These are phyloP conservation scores for Cunninghamia lanceolata DNA, from an alignment of 75 land plant genomes.

Conservation along the genomic window DNA sequence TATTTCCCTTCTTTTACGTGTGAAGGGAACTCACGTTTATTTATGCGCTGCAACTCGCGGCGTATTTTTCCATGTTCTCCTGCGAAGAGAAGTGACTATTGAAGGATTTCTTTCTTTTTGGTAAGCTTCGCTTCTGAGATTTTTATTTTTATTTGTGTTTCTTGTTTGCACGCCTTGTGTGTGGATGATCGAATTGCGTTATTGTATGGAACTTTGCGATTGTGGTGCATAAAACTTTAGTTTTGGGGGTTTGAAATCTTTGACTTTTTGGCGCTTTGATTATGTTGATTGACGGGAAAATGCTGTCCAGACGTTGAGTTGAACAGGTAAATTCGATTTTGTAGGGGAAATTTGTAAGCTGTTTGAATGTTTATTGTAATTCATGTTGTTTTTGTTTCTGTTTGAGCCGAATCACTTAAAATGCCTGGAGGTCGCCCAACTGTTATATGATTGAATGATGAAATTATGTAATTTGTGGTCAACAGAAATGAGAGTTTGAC, in stretches of 20 bases:
- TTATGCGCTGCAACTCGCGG: not conserved
- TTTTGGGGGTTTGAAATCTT: not conserved
- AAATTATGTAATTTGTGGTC: not conserved
- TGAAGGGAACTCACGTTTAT: not conserved
- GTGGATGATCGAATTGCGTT: not conserved
- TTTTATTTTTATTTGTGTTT: not conserved
- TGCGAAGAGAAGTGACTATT: not conserved
- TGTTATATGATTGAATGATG: not conserved
- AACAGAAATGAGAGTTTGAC: not conserved
- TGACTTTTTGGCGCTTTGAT: not conserved
- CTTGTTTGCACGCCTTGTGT: not conserved
- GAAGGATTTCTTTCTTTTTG: not conserved
- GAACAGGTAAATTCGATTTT: not conserved
- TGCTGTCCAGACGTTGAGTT: not conserved
- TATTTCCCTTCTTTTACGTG: not conserved
- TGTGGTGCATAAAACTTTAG: not conserved
- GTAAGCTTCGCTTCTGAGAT: not conserved
- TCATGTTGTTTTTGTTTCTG: not conserved
- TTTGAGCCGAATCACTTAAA: not conserved
- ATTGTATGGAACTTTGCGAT: not conserved
- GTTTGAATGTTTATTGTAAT: not conserved
- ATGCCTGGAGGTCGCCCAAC: not conserved
- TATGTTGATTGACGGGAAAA: not conserved
- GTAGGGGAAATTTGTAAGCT: not conserved
- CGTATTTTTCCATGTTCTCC: not conserved